These are phyloP conservation scores for Penicillium sp. DNA, from an alignment of 2,329 filamentous ascomycete species.

Conservation along the genomic window DNA sequence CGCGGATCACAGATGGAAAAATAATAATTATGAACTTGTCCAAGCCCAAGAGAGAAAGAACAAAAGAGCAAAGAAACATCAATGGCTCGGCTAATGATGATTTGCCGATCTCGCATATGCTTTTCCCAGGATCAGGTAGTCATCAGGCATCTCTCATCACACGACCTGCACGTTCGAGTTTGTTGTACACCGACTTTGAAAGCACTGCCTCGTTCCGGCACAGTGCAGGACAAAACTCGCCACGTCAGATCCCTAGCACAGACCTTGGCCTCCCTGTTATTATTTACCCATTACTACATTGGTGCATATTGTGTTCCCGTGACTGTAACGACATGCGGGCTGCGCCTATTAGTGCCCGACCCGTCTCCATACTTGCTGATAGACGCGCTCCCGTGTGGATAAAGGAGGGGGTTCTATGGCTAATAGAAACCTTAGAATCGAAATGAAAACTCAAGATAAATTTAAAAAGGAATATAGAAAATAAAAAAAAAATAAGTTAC, in stretches of 20 bases:
- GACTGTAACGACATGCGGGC: slow-evolving; percentile 21
- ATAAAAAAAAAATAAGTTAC: not conserved
- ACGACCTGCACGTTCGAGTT: slow-evolving; percentile 8
- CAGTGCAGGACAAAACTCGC: slow-evolving; percentile 3
- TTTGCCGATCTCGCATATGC: slow-evolving; percentile 2
- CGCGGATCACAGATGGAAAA: not conserved
- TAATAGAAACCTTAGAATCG: not conserved
- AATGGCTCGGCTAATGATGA: not conserved
- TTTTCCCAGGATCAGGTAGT: slow-evolving; percentile 7
- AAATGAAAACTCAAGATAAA: not conserved
- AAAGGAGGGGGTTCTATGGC: slow-evolving; percentile 7
- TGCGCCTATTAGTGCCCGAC: slow-evolving; percentile 24
- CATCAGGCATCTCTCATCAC: slow-evolving; percentile 10
- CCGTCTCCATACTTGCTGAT: slow-evolving; percentile 20
- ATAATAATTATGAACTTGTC: not conserved
- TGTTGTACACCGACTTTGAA: slow-evolving; percentile 9
- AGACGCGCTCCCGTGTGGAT: slow-evolving; percentile 24
- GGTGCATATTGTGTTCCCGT: slow-evolving; percentile 20
- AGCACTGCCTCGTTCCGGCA: slow-evolving; percentile 9
- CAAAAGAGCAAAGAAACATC: not conserved
- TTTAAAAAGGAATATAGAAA: not conserved
- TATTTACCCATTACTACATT: not conserved
- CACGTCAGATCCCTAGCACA: slow-evolving; percentile 7
- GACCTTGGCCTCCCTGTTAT: not conserved
- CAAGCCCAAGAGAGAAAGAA: not conserved